Conservation (phyloP, 1,284 basidiomycete genomes). For the Ceratobasidium sp. region DNA sequence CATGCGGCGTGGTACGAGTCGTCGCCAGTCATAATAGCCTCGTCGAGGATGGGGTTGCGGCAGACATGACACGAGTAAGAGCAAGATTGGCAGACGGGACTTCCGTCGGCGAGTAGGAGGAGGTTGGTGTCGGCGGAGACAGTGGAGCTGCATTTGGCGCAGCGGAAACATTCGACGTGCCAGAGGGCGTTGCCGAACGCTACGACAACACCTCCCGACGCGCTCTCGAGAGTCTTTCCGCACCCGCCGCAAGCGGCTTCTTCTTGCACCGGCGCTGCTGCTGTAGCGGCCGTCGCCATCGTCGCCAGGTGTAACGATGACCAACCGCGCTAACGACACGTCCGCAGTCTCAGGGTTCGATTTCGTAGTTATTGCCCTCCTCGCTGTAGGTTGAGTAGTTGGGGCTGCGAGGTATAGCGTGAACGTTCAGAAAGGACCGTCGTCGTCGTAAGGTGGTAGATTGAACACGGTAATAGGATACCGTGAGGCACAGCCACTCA, state of each 20-base stretch:
- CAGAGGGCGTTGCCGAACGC: conserved; percentile 80
- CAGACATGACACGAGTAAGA: conserved; percentile 97
- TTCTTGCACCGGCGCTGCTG: conserved; percentile 3
- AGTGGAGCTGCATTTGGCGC: conserved; percentile 77
- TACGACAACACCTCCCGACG: conserved; percentile 88
- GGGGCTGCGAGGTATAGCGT: too few relatives aligned
- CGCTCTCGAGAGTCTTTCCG: conserved; percentile 83
- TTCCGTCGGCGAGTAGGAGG: conserved; percentile 94
- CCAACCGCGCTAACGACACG: conserved; percentile 6
- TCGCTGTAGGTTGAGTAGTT: too few relatives aligned
- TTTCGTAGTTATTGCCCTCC: too few relatives aligned
- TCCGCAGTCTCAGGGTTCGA: neutral
- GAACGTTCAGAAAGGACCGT: too few relatives aligned
- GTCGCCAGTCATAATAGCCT: conserved; percentile 99
- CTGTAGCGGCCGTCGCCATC: conserved; percentile 25
- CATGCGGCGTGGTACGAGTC: conserved; percentile 99
- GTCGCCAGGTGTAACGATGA: conserved; percentile 23
- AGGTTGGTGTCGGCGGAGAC: conserved; percentile 91
- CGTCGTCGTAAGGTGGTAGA: too few relatives aligned
- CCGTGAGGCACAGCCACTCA: too few relatives aligned
- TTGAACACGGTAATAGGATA: too few relatives aligned
- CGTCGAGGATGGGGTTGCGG: conserved; percentile 91
- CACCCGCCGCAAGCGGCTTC: conserved; percentile 80
- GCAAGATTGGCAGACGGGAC: conserved; percentile 96
- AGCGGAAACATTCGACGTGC: conserved; percentile 69